Base-by-base conservation (phyloP, 441 rosid species). In the Corymbia calophylla region DNA sequence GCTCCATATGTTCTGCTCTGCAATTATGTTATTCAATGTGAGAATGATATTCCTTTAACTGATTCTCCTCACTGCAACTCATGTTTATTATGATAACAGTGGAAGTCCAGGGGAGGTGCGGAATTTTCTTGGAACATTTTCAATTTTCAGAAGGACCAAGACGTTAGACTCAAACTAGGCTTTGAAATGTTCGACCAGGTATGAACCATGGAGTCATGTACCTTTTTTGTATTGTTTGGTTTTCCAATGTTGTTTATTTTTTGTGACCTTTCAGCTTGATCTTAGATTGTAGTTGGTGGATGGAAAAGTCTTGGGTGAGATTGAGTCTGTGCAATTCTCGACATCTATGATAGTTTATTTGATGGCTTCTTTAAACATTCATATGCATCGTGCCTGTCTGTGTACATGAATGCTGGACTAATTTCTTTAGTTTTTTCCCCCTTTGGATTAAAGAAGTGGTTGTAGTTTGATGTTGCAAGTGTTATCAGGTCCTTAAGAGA, bases 111-210 rank as follows among this genome's bases (percentile, higher is more conserved):
- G 89, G 99, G 96, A 93, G 98, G 95, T 80, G 97, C 97, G 11
- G 99, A 98, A 88, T 93, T 97, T 89, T 92, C 96, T 64, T 96
- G 95, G 97, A 94, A 94, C 93, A 91, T 95, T 92, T 90, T 93
- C 89, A 94, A 97, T 91, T 98, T 97, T 91, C 96, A 95, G 90
- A 95, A 88, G 91, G 98, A 96, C 86, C 99, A 98, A 90, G 99
- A 96, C 90, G 92, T 97, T 91, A 93, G 98, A 89, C 88, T 98
- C 91, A 97, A 94, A 94, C 81, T 97, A 89, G 99, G 99, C 88
- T 94, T 96, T 89, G 98, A 97, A 90, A 93, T 95, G 89, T 87
- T 93, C 64, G 96, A 96, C 73, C 94, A 95, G 97, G 99, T 96
- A 93, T 55, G 89, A 35, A 31, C 31, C 81, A 12, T 66, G 48